phyloP scores from a whole-genome alignment of 2,329 filamentous ascomycete genomes.

The Calycina herbarum region DNA sequence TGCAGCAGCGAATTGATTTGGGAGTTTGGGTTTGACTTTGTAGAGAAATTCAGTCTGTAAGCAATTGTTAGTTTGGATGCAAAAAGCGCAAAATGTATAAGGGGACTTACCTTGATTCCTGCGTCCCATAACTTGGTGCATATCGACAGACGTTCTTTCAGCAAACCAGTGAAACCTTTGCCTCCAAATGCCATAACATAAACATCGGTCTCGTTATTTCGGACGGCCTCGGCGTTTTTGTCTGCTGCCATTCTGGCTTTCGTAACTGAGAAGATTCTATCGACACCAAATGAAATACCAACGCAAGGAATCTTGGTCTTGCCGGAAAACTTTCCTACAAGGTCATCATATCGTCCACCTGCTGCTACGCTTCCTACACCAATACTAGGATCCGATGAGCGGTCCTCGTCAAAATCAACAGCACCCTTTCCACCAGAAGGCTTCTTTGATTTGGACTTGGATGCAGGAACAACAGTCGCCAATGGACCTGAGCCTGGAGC shows the following conservation, averaged over 20 bases:
- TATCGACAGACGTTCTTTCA: slow-evolving; percentile 82
- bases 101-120: slow-evolving; percentile 68
- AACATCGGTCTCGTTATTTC: slow-evolving; percentile 79
- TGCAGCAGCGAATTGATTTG: slow-evolving; percentile 87
- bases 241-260: slow-evolving; percentile 72
- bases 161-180: slow-evolving; percentile 76
- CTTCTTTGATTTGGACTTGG: slow-evolving; percentile 40
- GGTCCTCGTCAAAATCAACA: slow-evolving; percentile 57
- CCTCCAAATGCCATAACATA: slow-evolving; percentile 95
- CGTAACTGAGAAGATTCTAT: slow-evolving; percentile 91
- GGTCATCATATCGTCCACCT: slow-evolving; percentile 86
- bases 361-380: slow-evolving; percentile 87
- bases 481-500: slow-evolving; percentile 69
- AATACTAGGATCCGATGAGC: slow-evolving; percentile 75
- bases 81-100: too few relatives aligned
- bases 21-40: slow-evolving; percentile 88
- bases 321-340: slow-evolving; percentile 90
- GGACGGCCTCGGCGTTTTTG: slow-evolving; percentile 52
- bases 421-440: slow-evolving; percentile 53
- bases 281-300: slow-evolving; percentile 88
- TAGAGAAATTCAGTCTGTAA: slow-evolving; percentile 67
- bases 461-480: slow-evolving; percentile 39
- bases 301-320: slow-evolving; percentile 87
- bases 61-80: too few relatives aligned
- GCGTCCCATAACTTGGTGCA: slow-evolving; percentile 78